phyloP scores from a whole-genome alignment of 257 asterid genomes.

The Plantago elongata region DNA sequence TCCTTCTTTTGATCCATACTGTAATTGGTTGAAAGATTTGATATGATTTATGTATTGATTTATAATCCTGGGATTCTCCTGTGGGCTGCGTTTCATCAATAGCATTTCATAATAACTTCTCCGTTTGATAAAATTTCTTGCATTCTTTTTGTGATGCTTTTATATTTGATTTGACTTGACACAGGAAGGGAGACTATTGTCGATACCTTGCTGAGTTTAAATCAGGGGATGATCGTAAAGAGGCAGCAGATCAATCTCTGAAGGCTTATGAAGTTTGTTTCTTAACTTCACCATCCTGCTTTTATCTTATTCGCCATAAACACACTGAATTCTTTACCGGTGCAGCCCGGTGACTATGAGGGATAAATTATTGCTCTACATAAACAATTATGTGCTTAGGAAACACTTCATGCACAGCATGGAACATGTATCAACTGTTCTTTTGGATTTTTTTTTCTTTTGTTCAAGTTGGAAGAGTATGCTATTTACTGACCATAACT shows the following conservation, averaged over 20 bases:
- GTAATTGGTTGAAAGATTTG: neutral
- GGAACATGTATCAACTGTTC: no score
- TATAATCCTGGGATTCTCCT: no score
- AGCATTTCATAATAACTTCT: neutral
- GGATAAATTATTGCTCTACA: neutral
- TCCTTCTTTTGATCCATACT: neutral
- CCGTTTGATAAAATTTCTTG: neutral
- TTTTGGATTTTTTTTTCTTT: conserved; percentile 2
- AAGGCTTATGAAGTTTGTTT: conserved; percentile 10
- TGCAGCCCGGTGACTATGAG: conserved; percentile 3
- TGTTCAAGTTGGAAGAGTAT: conserved; percentile 13
- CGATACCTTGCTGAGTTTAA: conserved; percentile 15
- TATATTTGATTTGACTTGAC: neutral
- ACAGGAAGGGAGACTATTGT: conserved; percentile 13
- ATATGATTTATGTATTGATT: no score
- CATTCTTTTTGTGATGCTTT: neutral
- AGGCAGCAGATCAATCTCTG: conserved; percentile 12
- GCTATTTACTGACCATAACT: neutral
- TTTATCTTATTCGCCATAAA: no score
- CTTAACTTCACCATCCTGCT: neutral
- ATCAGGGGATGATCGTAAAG: conserved; percentile 3
- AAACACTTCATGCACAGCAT: no score
- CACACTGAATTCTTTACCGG: no score
- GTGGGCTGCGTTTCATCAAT: no score
- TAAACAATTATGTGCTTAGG: no score